Evolutionary conservation across 495 filamentous ascomycete species (phyloP).

Genomic region (Alectoria sarmentosa): DNA sequence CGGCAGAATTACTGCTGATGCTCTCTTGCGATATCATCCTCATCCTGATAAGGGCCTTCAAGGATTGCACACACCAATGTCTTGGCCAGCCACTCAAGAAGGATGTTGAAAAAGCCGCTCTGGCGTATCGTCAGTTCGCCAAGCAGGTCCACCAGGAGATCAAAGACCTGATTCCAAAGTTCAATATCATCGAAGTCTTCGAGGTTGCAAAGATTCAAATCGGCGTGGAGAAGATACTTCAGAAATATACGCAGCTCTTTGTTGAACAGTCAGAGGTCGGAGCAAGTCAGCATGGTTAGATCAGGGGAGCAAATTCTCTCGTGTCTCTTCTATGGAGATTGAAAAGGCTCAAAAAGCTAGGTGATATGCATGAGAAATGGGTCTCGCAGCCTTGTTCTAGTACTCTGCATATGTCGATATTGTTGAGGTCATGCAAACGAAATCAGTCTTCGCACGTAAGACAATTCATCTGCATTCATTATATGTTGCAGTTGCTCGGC

Average conservation of each 20-base stretch:
- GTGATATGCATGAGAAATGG: not conserved
- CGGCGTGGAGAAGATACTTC: not conserved
- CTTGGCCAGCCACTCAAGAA: slow-evolving; percentile 26
- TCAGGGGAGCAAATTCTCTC: not conserved
- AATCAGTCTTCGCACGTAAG: too few species aligned
- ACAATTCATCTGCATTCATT: too few species aligned
- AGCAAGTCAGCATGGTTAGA: not conserved
- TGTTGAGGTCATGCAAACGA: too few species aligned
- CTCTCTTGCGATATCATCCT: slow-evolving; percentile 12
- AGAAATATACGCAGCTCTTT: not conserved
- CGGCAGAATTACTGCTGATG: slow-evolving; percentile 8
- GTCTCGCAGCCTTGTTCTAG: not conserved
- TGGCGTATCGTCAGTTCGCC: slow-evolving; percentile 22
- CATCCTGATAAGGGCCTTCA: slow-evolving; percentile 22
- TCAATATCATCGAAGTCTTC: slow-evolving; percentile 11
- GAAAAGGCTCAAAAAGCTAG: not conserved
- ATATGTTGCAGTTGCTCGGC: too few species aligned
- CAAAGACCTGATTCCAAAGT: slow-evolving; percentile 20
- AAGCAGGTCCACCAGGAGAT: slow-evolving; percentile 26
- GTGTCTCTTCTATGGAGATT: not conserved
- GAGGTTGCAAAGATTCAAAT: not conserved
- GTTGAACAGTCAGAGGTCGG: not conserved
- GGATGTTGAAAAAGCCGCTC: slow-evolving; percentile 24
- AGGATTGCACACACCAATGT: slow-evolving; percentile 21
- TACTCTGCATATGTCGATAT: too few species aligned